A percentile compares a stretch with the other conserved stretches of the same genome.
phyloP scores from a whole-genome alignment of 2,329 filamentous ascomycete genomes.

The Zelopaecilomyces penicillatus region DNA sequence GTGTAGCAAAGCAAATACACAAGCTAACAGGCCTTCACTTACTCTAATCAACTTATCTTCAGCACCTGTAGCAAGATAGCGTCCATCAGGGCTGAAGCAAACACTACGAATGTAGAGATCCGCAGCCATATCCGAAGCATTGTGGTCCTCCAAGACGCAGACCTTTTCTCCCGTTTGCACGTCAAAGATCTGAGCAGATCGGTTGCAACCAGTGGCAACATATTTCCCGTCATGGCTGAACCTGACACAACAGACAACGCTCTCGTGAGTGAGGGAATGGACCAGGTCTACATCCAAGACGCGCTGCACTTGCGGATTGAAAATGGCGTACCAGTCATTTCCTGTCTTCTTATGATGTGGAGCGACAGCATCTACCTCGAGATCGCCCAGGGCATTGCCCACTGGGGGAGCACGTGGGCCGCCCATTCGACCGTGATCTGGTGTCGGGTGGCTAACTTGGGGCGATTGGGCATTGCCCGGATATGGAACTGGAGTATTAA shows the following conservation, averaged over 20 bases:
- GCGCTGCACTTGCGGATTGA: slow-evolving; percentile 85
- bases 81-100: slow-evolving; percentile 95
- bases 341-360: slow-evolving; percentile 82
- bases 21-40: slow-evolving; percentile 29
- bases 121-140: slow-evolving; percentile 68
- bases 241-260: slow-evolving; percentile 94
- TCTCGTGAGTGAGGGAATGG: slow-evolving; percentile 87
- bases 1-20: neutral
- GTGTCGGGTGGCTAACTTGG: slow-evolving; percentile 77
- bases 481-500: slow-evolving; percentile 81
- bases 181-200: slow-evolving; percentile 98
- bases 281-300: slow-evolving; percentile 89
- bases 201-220: slow-evolving; percentile 93
- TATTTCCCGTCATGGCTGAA: slow-evolving; percentile 96
- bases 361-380: slow-evolving; percentile 79
- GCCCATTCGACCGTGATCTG: slow-evolving; percentile 51
- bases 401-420: slow-evolving; percentile 42
- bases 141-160: slow-evolving; percentile 82
- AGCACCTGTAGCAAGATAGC: slow-evolving; percentile 87
- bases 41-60: slow-evolving; percentile 96
- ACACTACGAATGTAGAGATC: slow-evolving; percentile 97
- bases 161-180: slow-evolving; percentile 80
- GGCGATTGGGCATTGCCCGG: slow-evolving; percentile 76
- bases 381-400: slow-evolving; percentile 66
- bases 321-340: slow-evolving; percentile 91